Conservation (phyloP, 2,329 filamentous ascomycete species). For the Nemania serpens region DNA sequence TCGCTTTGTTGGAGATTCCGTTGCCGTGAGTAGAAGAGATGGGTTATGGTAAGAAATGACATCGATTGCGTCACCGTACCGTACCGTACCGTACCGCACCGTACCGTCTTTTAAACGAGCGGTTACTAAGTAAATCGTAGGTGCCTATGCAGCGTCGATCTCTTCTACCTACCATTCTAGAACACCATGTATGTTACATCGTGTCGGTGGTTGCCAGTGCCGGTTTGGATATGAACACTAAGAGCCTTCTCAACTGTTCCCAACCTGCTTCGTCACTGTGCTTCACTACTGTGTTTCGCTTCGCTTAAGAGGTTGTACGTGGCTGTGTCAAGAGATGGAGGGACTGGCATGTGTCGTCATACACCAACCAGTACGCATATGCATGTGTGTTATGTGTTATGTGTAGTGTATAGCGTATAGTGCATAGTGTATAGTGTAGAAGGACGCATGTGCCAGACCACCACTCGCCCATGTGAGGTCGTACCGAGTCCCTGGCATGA, state of each 20-base stretch:
- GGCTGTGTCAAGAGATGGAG: too few species aligned
- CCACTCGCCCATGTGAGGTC: neutral
- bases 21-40: neutral
- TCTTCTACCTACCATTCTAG: conserved; percentile 13
- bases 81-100: too few species aligned
- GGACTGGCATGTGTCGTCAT: too few species aligned
- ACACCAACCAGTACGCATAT: too few species aligned
- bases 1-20: neutral
- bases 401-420: neutral
- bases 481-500: conserved; percentile 21
- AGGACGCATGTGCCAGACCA: neutral
- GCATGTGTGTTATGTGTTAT: too few species aligned
- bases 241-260: too few species aligned
- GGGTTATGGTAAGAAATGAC: neutral
- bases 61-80: conserved; percentile 6
- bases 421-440: neutral
- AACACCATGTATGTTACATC: neutral
- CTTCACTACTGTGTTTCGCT: too few species aligned
- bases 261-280: too few species aligned
- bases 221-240: neutral
- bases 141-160: neutral
- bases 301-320: too few species aligned
- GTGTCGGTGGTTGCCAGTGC: too few species aligned
- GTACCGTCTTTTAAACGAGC: neutral
- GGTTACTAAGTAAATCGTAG: neutral